Evolutionary conservation across 1,284 basidiomycete species (phyloP).

Genomic region (Ustilago loliicola): DNA sequence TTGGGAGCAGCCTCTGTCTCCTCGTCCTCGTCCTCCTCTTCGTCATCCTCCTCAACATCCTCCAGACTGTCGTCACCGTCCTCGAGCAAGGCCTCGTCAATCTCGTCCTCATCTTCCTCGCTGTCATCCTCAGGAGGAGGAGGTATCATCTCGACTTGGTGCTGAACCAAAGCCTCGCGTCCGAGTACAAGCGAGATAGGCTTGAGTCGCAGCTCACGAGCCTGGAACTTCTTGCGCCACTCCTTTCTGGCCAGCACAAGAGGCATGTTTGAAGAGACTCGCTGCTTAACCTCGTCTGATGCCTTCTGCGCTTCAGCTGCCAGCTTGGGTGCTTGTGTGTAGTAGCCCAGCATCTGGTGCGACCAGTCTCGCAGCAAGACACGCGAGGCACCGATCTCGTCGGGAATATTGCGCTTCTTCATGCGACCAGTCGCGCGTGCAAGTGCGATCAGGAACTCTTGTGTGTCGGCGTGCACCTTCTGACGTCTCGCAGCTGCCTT

Average conservation of each 20-base stretch:
- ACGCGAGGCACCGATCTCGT: conserved; percentile 60
- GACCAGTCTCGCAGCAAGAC: conserved; percentile 67
- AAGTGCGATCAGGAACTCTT: conserved; percentile 66
- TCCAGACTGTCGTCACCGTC: conserved; percentile 40
- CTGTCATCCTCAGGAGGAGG: conserved; percentile 57
- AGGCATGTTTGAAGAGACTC: conserved; percentile 21
- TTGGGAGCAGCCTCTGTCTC: conserved; percentile 27
- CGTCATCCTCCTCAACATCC: conserved; percentile 34
- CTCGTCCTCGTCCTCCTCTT: conserved; percentile 46
- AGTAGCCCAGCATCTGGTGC: conserved; percentile 62
- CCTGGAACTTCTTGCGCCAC: conserved; percentile 57
- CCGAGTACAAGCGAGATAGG: conserved; percentile 49
- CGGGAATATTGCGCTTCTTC: conserved; percentile 63
- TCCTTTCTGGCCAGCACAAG: conserved; percentile 51
- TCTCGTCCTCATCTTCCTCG: conserved; percentile 57
- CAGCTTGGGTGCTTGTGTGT: conserved; percentile 57
- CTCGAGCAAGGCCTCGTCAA: conserved; percentile 49
- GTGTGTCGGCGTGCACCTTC: conserved; percentile 61
- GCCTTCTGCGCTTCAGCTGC: conserved; percentile 35
- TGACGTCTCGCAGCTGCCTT: conserved; percentile 44
- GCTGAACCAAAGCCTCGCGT: conserved; percentile 45
- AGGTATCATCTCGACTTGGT: conserved; percentile 47
- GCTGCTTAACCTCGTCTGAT: conserved; percentile 40
- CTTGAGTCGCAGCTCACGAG: conserved; percentile 57
- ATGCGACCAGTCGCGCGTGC: conserved; percentile 61